Conservation (phyloP, 2,329 filamentous ascomycete species). For the Pseudohalonectria lignicola region DNA sequence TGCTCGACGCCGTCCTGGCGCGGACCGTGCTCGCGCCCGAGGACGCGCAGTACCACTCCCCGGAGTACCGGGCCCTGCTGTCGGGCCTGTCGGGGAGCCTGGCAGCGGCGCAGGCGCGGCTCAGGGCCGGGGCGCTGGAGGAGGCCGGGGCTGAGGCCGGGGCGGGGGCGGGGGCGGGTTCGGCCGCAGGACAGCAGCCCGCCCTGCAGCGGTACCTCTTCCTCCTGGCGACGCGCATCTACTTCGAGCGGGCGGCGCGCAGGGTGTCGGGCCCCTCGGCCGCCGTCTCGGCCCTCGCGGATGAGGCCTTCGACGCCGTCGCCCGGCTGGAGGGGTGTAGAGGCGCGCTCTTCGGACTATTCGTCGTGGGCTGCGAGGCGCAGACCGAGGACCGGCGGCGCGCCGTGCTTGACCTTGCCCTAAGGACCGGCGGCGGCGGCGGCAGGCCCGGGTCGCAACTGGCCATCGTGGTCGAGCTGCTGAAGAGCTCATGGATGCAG, state of each 20-base stretch:
- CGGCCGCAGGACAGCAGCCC: too few relatives aligned
- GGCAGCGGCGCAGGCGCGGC: not conserved
- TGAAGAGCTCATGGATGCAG: slow-evolving; percentile 5
- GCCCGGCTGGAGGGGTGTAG: not conserved
- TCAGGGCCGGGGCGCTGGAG: not conserved
- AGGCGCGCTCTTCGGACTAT: slow-evolving; percentile 3
- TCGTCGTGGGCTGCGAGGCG: slow-evolving; percentile 6
- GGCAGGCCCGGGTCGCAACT: not conserved
- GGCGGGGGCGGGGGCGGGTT: too few relatives aligned
- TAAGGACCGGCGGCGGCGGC: not conserved
- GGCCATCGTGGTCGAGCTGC: slow-evolving; percentile 1
- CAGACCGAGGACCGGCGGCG: slow-evolving; percentile 3
- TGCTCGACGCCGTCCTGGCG: not conserved
- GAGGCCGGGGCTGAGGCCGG: not conserved
- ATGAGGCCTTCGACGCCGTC: slow-evolving; percentile 1
- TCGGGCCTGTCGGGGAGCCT: not conserved
- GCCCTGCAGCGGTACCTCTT: slow-evolving; percentile 5
- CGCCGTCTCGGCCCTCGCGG: not conserved
- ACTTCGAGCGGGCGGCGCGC: slow-evolving; percentile 6
- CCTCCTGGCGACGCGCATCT: slow-evolving; percentile 5
- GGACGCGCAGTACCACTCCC: not conserved
- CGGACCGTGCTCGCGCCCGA: not conserved
- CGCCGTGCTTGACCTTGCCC: slow-evolving; percentile 4
- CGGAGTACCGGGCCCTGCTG: not conserved
- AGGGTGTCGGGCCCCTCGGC: slow-evolving; percentile 5